Evolutionary conservation across 768 basidiomycete genomes (phyloP), one percentile per base, ranked within the genome.

Genomic region (Trichaptum fuscoviolaceum): DNA sequence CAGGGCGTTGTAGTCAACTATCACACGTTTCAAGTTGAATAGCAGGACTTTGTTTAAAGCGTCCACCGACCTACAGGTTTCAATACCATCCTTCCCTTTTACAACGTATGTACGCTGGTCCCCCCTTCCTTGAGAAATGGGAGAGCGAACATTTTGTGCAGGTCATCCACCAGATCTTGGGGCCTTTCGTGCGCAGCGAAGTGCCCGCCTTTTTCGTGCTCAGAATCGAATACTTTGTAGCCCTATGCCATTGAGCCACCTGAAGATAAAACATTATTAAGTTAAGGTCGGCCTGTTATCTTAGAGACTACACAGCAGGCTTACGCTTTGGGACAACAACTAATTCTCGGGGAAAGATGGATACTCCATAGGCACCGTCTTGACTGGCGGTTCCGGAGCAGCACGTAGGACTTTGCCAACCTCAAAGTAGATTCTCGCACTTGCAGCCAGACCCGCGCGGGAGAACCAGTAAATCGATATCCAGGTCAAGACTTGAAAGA

Each of bases 401-500:
- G 25, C 35, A 25, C 64, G 25, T 18, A 70, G 25, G n/a, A 65
- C 52, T n/a, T 62, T 67, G 35, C 66, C 66, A 15, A 64, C 68
- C 70, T 89, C 88, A 69, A 83, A 87, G 72, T 88, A 89, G 24
- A 87, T 87, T 17, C 86, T 77, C 8, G 83, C 24, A 0, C 87
- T 83, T 0, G 87, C 85, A 1, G 85, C 79, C 5, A 87, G 86
- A 0, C 86, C 86, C 0, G 82, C 78, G 9, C 82, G 80, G 8
- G 86, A 87, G 74, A 88, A 86, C 77, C 79, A 83, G 69, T 83
- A 86, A 10, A 86, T 77, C 1, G 85, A 86, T 23, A 86, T 72
- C 85, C 87, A 89, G 0, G 84, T 85, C 34, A 89, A 69, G 1
- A 87, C 86, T 87, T n/a, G n/a, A n/a, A n/a, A n/a, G 65, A 84